A percentile compares a stretch with the other conserved stretches of the same genome.
These are phyloP conservation scores for Pseudogymnoascus sp. DNA, from an alignment of 2,329 filamentous ascomycete species.

Conservation along the genomic window DNA sequence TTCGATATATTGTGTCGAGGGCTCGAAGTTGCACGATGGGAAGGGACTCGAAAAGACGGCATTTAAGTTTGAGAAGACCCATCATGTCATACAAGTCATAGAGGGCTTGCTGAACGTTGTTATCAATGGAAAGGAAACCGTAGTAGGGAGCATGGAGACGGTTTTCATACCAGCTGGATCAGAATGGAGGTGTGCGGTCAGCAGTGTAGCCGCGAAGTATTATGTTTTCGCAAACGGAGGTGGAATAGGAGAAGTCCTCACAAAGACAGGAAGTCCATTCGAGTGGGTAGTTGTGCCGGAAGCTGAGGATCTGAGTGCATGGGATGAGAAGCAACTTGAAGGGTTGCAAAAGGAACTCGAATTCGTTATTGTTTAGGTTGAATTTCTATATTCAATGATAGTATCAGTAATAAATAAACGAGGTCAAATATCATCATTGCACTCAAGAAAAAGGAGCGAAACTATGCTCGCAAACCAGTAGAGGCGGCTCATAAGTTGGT, in stretches of 20 bases:
- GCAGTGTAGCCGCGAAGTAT: conserved; percentile 19
- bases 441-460: background rate
- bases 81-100: conserved; percentile 44
- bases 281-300: conserved; percentile 15
- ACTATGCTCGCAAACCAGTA: background rate
- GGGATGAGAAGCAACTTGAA: background rate
- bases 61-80: conserved; percentile 38
- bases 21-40: conserved; percentile 31
- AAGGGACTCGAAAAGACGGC: conserved; percentile 30
- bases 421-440: background rate
- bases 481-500: background rate
- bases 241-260: conserved; percentile 21
- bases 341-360: background rate
- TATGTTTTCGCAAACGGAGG: conserved; percentile 25
- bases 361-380: background rate
- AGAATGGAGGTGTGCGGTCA: conserved; percentile 15
- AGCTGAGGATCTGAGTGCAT: conserved; percentile 1
- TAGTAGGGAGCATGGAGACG: conserved; percentile 18
- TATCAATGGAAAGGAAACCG: conserved; percentile 27
- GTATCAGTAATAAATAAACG: background rate
- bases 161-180: conserved; percentile 21
- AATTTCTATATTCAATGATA: background rate
- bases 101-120: conserved; percentile 39
- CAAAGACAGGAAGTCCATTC: conserved; percentile 14
- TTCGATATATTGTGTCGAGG: conserved; percentile 46